Base-by-base conservation (phyloP, 306 rosid genomes). In the Quercus alba region DNA sequence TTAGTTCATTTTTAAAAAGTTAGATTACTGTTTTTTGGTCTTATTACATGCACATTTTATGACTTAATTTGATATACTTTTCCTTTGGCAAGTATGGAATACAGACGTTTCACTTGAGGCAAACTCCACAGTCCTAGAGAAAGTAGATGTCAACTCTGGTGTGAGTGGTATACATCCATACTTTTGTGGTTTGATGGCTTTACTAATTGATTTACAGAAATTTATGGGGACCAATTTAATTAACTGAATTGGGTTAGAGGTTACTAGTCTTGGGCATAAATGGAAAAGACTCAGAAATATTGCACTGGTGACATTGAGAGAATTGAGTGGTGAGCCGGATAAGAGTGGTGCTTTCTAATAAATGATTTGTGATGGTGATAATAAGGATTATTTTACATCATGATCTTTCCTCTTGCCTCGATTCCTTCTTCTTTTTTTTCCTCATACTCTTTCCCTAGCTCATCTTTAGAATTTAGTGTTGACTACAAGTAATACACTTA, bases 401-500 rank as follows among this genome's bases (percentile, higher is more conserved):
- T 56, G 31, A 14, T 57, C 68, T 33, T 56, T 33, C 57, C 35
- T 56, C 68, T 35, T 74, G 68, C 69, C 20, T 57, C 1, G n/a
- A 19, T 71, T 49, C 70, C 46, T 66, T 6, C 15, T 61, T 41
- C 11, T 38, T 6, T 1, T 5, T 74, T 35, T 52, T 23, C 26
- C 28, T 69, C 10, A 17, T 46, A 49, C 20, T 63, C 15, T 30
- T 67, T 67, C 58, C 52, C 66, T 44, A 25, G 59, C 51, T 76
- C 26, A n/a, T 62, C 62, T 66, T 74, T 55, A 30, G 28, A 56
- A 59, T 38, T 56, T 66, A 54, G 55, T 64, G 63, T 71, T 70
- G 56, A 46, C 35, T 56, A 67, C 30, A 74, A 57, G 75, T 76
- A 76, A 55, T 83, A 28, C 30, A 51, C 19, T 57, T 21, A 26